phyloP scores from a whole-genome alignment of 2,329 filamentous ascomycete genomes.

The Aphanocladium album region DNA sequence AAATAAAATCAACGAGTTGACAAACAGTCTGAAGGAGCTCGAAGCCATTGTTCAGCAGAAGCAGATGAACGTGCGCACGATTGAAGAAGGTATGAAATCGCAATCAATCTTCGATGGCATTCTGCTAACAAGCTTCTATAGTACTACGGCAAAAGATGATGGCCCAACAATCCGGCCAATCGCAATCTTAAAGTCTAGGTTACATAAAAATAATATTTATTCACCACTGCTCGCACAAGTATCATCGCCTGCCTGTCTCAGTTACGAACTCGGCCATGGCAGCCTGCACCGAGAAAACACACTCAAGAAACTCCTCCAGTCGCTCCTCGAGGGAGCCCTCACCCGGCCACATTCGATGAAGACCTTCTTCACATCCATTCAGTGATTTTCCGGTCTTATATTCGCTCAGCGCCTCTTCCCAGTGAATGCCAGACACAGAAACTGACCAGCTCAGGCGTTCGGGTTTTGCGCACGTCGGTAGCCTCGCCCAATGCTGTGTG shows the following conservation, averaged over 20 bases:
- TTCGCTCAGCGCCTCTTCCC: slow-evolving; percentile 33
- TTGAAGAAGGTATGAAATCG: slow-evolving; percentile 70
- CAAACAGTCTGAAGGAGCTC: slow-evolving; percentile 50
- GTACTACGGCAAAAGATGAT: slow-evolving; percentile 35
- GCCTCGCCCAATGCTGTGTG: slow-evolving; percentile 24
- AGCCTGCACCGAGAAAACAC: slow-evolving; percentile 20
- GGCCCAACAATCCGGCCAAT: slow-evolving; percentile 16
- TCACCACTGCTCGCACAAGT: neutral
- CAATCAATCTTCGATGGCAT: neutral
- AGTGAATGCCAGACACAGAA: slow-evolving; percentile 29
- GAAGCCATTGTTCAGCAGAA: slow-evolving; percentile 61
- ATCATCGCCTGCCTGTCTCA: neutral
- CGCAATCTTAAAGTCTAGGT: neutral
- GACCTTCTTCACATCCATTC: slow-evolving; percentile 27
- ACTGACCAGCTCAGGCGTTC: slow-evolving; percentile 25
- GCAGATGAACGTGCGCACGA: slow-evolving; percentile 74
- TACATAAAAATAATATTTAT: neutral
- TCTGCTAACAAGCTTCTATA: slow-evolving; percentile 18
- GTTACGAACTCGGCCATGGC: neutral
- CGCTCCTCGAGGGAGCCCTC: slow-evolving; percentile 22
- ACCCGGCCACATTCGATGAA: slow-evolving; percentile 30
- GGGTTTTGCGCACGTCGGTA: slow-evolving; percentile 15
- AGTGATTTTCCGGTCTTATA: slow-evolving; percentile 19
- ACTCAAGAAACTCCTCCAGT: slow-evolving; percentile 26
- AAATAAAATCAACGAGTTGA: slow-evolving; percentile 48